These are phyloP conservation scores for Erysiphe neolycopersici DNA, from an alignment of 2,329 filamentous ascomycete species.

Conservation along the genomic window DNA sequence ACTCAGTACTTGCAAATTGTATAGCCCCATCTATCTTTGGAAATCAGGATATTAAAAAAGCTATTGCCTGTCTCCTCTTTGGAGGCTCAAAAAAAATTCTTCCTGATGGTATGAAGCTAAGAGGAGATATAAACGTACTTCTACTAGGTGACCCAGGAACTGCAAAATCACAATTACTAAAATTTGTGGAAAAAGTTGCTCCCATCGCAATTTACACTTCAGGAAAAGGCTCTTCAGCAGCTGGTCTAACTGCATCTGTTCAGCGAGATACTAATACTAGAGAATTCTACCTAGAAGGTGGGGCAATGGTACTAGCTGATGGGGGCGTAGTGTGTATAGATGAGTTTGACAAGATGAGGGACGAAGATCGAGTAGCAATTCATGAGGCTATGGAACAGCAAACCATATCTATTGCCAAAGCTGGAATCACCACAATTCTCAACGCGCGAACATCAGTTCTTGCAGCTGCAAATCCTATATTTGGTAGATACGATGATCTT, in stretches of 20 bases:
- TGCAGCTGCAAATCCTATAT: constrained; percentile 89
- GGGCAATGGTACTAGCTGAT: constrained; percentile 94
- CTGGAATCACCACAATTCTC: constrained; percentile 91
- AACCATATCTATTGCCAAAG: constrained; percentile 96
- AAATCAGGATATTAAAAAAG: constrained; percentile 88
- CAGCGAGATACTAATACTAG: constrained; percentile 76
- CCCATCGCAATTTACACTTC: constrained; percentile 98
- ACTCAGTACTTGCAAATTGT: constrained; percentile 66
- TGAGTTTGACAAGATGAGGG: constrained; percentile 98
- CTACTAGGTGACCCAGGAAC: constrained; percentile 94
- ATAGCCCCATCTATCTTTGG: constrained; percentile 96
- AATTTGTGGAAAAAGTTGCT: constrained; percentile 89
- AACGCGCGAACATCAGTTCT: constrained; percentile 89
- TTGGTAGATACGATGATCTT: constrained; percentile 92
- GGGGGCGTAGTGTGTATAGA: constrained; percentile 96
- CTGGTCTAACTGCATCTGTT: constrained; percentile 89
- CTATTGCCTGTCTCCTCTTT: constrained; percentile 77
- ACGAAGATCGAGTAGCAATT: constrained; percentile 91
- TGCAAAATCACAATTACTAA: constrained; percentile 86
- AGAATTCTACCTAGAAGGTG: constrained; percentile 94
- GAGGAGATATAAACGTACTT: constrained; percentile 94
- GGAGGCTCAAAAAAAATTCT: constrained; percentile 95
- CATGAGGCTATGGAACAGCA: constrained; percentile 99
- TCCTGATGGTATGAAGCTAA: constrained; percentile 87
- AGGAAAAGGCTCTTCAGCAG: constrained; percentile 89